Evolutionary conservation across 352 stramenopile species (phyloP).

Genomic region (Phytophthora colocasiae): DNA sequence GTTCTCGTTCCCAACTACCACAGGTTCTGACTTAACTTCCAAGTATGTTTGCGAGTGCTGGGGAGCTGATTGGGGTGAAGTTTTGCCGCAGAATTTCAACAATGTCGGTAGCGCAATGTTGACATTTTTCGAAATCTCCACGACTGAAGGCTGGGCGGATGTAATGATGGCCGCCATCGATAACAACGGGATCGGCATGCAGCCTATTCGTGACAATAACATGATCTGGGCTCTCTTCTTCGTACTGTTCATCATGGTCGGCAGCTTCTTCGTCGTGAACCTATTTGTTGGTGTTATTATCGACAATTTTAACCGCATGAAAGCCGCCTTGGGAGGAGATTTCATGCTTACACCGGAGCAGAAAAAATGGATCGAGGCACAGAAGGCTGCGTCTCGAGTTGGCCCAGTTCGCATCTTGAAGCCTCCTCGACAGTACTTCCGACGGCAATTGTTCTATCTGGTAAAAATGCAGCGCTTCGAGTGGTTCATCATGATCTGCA

Average conservation of each 20-base stretch:
- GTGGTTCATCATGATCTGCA: slow-evolving; percentile 89
- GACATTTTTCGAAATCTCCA: slow-evolving; percentile 94
- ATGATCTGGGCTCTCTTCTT: slow-evolving; percentile 88
- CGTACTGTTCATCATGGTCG: slow-evolving; percentile 92
- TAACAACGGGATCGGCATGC: slow-evolving; percentile 88
- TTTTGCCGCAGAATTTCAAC: slow-evolving; percentile 86
- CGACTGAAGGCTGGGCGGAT: slow-evolving; percentile 92
- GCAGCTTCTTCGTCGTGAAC: slow-evolving; percentile 95
- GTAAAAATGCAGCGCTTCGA: slow-evolving; percentile 83
- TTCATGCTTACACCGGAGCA: slow-evolving; percentile 91
- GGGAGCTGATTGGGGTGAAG: slow-evolving; percentile 48
- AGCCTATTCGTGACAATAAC: slow-evolving; percentile 90
- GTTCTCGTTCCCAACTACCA: slow-evolving; percentile 2
- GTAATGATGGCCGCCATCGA: slow-evolving; percentile 94
- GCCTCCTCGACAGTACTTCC: slow-evolving; percentile 56
- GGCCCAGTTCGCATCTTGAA: slow-evolving; percentile 67
- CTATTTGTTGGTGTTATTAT: slow-evolving; percentile 95
- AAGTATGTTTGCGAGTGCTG: slow-evolving; percentile 78
- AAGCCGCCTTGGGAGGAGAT: slow-evolving; percentile 70
- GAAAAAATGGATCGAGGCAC: slow-evolving; percentile 90
- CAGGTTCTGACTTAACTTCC: slow-evolving; percentile 52
- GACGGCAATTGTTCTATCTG: slow-evolving; percentile 70
- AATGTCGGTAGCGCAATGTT: slow-evolving; percentile 85
- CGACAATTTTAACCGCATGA: slow-evolving; percentile 95
- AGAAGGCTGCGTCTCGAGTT: slow-evolving; percentile 69